phyloP scores from a whole-genome alignment of 164 flowering plant species.

The Buxus sempervirens region DNA sequence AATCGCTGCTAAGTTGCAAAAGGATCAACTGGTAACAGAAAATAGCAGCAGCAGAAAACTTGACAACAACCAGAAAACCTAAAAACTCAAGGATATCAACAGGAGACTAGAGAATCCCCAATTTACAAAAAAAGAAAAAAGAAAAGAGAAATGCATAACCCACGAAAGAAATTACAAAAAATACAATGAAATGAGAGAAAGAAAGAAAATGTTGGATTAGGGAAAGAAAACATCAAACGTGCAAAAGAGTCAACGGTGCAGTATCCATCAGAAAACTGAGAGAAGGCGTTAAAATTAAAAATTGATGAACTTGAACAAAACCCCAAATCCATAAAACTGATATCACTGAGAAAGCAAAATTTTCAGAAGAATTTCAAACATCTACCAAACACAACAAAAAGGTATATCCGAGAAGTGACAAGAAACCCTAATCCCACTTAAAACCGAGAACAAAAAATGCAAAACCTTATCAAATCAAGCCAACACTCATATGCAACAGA shows the following conservation, averaged over 20 bases:
- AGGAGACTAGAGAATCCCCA: too few species aligned
- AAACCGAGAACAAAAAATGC: not conserved
- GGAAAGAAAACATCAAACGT: not conserved
- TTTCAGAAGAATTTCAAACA: not conserved
- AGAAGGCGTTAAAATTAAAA: too few species aligned
- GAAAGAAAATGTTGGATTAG: too few species aligned
- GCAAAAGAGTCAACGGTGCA: too few species aligned
- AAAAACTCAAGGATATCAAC: too few species aligned
- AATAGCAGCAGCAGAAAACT: too few species aligned
- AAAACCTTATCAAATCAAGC: not conserved
- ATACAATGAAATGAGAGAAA: too few species aligned
- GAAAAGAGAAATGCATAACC: not conserved
- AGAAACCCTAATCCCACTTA: slow-evolving; percentile 3
- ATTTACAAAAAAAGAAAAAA: too few species aligned
- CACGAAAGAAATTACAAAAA: not conserved
- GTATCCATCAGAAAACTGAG: too few species aligned
- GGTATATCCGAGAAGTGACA: not conserved
- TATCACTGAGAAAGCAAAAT: not conserved
- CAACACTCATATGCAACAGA: not conserved
- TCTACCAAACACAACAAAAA: not conserved
- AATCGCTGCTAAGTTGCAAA: too few species aligned
- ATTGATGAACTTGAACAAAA: not conserved
- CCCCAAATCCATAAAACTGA: not conserved
- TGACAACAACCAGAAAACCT: too few species aligned
- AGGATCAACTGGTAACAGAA: too few species aligned